Conservation (phyloP, 2,329 filamentous ascomycete genomes). For the Trichophaea hybrida region DNA sequence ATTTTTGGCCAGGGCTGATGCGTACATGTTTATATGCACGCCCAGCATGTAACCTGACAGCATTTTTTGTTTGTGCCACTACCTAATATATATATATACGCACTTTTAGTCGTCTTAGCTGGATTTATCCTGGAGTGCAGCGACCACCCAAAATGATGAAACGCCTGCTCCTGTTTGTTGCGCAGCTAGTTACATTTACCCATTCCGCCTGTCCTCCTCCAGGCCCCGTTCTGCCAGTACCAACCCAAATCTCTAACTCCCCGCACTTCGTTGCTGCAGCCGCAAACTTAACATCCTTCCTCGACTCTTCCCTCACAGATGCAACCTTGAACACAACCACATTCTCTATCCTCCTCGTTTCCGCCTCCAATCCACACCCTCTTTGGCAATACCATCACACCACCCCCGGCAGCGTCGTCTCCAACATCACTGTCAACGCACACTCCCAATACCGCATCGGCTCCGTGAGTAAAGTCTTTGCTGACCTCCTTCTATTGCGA, state of each 20-base stretch:
- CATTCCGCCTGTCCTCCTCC: conserved; percentile 18
- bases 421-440: conserved; percentile 29
- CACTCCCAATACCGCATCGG: conserved; percentile 35
- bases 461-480: conserved; percentile 33
- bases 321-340: conserved; percentile 31
- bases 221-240: conserved; percentile 29
- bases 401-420: conserved; percentile 29
- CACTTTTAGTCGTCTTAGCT: too few relatives aligned
- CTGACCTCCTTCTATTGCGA: conserved; percentile 32
- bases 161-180: too few relatives aligned
- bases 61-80: too few relatives aligned
- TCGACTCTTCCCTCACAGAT: conserved; percentile 29
- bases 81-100: too few relatives aligned
- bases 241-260: conserved; percentile 27
- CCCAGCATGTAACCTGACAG: too few relatives aligned
- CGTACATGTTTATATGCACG: too few relatives aligned
- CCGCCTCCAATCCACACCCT: conserved; percentile 11
- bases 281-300: conserved; percentile 25
- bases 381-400: conserved; percentile 36
- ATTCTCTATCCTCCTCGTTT: conserved; percentile 29
- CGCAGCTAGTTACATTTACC: too few relatives aligned
- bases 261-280: conserved; percentile 28
- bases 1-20: too few relatives aligned
- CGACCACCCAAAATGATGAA: too few relatives aligned
- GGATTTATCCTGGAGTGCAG: too few relatives aligned